Conservation (phyloP, 208 protist genomes). For the Kentomonas sorsogonicus region DNA sequence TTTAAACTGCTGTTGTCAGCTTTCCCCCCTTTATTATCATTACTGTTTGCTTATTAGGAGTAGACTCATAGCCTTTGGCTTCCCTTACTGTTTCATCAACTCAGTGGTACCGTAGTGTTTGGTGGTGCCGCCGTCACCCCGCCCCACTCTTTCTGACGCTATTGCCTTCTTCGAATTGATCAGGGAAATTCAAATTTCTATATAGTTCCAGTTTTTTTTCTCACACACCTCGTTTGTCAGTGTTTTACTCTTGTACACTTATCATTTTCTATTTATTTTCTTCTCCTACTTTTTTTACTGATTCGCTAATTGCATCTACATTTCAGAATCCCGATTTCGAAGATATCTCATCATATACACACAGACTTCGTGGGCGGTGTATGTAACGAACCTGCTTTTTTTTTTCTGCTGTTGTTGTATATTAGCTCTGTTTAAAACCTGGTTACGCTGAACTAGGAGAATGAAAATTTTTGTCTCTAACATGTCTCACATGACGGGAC, state of each 20-base stretch:
- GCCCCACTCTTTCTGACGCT: not conserved
- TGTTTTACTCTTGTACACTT: not conserved
- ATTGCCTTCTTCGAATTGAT: not conserved
- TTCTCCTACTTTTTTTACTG: not conserved
- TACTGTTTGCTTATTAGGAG: not conserved
- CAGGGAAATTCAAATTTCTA: not conserved
- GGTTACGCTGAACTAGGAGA: no score
- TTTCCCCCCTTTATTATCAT: not conserved
- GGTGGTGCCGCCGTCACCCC: no score
- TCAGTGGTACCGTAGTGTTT: no score
- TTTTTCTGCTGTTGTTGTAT: no score
- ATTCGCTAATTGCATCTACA: no score
- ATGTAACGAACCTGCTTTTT: no score
- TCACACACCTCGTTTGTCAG: not conserved
- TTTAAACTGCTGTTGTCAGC: not conserved
- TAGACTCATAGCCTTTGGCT: not conserved
- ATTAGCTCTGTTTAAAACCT: no score
- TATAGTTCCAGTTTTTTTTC: not conserved
- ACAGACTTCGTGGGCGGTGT: no score
- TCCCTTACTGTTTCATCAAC: not conserved
- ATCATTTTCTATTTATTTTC: conserved; percentile 9
- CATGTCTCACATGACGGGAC: no score
- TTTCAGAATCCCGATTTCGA: no score
- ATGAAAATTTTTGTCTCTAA: no score
- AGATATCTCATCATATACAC: no score